These are phyloP conservation scores for Fraxinus greggii DNA, from an alignment of 305 asterid genomes.

Conservation along the genomic window DNA sequence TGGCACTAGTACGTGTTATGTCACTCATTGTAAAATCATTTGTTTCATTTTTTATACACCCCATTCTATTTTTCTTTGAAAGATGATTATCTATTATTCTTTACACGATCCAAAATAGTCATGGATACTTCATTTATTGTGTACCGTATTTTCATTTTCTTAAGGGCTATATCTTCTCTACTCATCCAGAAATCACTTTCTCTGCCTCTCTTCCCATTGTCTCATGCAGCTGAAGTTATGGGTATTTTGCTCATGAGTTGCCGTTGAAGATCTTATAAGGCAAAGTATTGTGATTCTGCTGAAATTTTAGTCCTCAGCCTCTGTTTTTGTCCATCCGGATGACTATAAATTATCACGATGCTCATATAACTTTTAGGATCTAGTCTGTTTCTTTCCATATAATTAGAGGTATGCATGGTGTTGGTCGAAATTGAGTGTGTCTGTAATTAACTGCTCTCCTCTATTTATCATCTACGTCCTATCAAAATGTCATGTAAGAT, in stretches of 20 bases:
- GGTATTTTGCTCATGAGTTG: conserved; percentile 59
- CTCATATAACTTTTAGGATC: conserved; percentile 39
- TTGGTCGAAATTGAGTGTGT: conserved; percentile 23
- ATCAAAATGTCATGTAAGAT: conserved; percentile 6
- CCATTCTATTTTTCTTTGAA: background rate
- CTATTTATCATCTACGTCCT: conserved; percentile 11
- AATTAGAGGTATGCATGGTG: conserved; percentile 42
- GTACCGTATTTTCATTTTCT: conserved; percentile 21
- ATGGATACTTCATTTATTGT: background rate
- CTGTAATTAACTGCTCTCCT: background rate
- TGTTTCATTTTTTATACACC: background rate
- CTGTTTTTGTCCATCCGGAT: conserved; percentile 32
- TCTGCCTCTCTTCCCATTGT: conserved; percentile 53
- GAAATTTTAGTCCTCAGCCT: conserved; percentile 32
- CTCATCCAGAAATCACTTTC: conserved; percentile 73
- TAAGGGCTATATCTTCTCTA: conserved; percentile 41
- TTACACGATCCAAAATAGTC: background rate
- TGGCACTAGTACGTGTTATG: background rate
- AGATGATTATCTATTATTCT: conserved; percentile 10
- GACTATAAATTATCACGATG: conserved; percentile 32
- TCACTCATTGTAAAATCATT: background rate
- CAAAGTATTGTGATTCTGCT: conserved; percentile 51
- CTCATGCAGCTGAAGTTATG: conserved; percentile 40
- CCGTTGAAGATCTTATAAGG: conserved; percentile 38
- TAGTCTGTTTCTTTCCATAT: conserved; percentile 36